Base-by-base conservation (phyloP, 2,329 filamentous ascomycete genomes). In the Huntiella savannae region DNA sequence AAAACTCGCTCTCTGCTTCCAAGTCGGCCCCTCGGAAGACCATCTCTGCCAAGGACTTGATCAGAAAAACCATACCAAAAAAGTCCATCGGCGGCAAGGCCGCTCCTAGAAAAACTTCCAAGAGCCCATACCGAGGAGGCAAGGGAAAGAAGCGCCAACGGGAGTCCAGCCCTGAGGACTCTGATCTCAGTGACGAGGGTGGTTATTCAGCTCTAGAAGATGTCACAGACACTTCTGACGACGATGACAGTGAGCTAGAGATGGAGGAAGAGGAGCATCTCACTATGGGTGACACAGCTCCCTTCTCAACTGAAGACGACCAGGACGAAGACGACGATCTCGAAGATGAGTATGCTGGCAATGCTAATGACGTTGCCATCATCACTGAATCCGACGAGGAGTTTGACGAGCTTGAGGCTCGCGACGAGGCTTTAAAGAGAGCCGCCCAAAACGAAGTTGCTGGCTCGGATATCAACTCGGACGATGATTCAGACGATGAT, bases 181-280 rank as follows among this genome's bases (percentile, higher is more conserved):
- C 73, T 7, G 73, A 71, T 1, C 63, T 76, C 4, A 79, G 73
- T 51, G 75, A 79, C 50, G 81, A 85, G 49, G 75, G 71, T 45
- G 79, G 75, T 47, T 85, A 86, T 59, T 81, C 77, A 1, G 80
- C 70, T 34, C 79, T 92, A 50, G 82, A 88, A 57, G 75, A 85
- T 43, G 79, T 92, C 50, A 82, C 74, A 53, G 82, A 87, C 54
- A 79, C 75, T 8, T 82, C 73, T 46, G 73, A 87, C 51, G 79
- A 84, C 52, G 82, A 88, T 59, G 79, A 88, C 60, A 75, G 82
- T 53, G 75, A 82, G 68, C 75, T 88, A 47, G 73, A 81, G 56
- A 74, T 77, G 68, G 71, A 76, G 66, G 83, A 91, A 71, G 82
- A 86, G 65, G 70, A 77, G 59, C 74, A 79, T 54, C 83, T 87